These are phyloP conservation scores for Glebionis coronaria DNA, from an alignment of 129 eudicot species.

Conservation along the genomic window DNA sequence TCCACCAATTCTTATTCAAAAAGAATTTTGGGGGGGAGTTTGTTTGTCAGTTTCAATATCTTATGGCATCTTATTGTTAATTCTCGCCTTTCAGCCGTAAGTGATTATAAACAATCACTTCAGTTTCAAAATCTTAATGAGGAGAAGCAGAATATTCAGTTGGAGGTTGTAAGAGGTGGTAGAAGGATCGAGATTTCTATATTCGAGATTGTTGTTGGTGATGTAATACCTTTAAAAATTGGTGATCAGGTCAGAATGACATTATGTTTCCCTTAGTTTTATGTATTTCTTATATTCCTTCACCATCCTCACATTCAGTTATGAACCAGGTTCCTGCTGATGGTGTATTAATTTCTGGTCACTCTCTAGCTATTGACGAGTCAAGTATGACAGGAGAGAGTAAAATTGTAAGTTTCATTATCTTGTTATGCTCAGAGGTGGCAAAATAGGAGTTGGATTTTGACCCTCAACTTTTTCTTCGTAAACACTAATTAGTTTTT, in stretches of 20 bases:
- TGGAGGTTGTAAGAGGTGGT: slow-evolving; percentile 90
- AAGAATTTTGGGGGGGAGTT: background rate
- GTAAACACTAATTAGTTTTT: too few relatives aligned
- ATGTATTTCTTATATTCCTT: background rate
- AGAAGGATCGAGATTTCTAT: slow-evolving; percentile 70
- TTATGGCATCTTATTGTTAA: slow-evolving; percentile 9
- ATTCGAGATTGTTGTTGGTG: slow-evolving; percentile 94
- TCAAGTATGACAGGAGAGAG: slow-evolving; percentile 99
- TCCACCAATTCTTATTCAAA: background rate
- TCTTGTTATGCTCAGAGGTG: background rate
- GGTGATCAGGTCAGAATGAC: slow-evolving; percentile 79
- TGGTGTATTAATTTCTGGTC: slow-evolving; percentile 80
- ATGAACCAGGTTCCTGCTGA: slow-evolving; percentile 84
- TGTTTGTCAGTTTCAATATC: slow-evolving; percentile 7
- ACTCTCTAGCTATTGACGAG: slow-evolving; percentile 85
- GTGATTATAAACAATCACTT: slow-evolving; percentile 93
- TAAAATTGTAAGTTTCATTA: slow-evolving; percentile 53
- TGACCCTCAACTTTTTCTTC: too few relatives aligned
- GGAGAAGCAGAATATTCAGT: slow-evolving; percentile 89
- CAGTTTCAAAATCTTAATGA: slow-evolving; percentile 82
- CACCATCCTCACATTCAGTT: slow-evolving; percentile 9
- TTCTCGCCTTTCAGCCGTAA: slow-evolving; percentile 55
- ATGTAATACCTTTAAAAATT: slow-evolving; percentile 82
- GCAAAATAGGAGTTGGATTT: too few relatives aligned
- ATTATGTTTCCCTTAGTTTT: background rate